phyloP scores from a whole-genome alignment of 2,329 filamentous ascomycete genomes.

The Cadophora malorum region DNA sequence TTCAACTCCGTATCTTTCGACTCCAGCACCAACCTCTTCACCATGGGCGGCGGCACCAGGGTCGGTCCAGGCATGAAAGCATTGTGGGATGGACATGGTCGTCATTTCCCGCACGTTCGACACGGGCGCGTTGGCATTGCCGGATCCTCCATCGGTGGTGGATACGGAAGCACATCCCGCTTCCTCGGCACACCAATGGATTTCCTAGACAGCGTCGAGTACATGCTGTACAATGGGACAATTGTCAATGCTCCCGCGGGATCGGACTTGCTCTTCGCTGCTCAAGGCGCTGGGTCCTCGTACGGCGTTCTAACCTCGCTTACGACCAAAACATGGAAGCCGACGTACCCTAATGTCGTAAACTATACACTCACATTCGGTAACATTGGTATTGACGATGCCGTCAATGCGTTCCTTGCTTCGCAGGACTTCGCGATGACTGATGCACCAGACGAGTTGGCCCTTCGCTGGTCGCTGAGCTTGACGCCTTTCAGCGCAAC shows the following conservation, averaged over 20 bases:
- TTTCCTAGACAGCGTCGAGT: slow-evolving; percentile 23
- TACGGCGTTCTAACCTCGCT: slow-evolving; percentile 27
- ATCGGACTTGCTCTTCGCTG: slow-evolving; percentile 30
- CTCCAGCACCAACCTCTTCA: slow-evolving; percentile 18
- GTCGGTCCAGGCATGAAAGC: slow-evolving; percentile 26
- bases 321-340: slow-evolving; percentile 29
- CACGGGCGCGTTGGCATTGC: slow-evolving; percentile 25
- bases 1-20: slow-evolving; percentile 27
- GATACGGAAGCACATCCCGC: slow-evolving; percentile 27
- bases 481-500: slow-evolving; percentile 17
- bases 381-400: not conserved
- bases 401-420: slow-evolving; percentile 8
- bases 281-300: slow-evolving; percentile 27
- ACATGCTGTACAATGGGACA: slow-evolving; percentile 33
- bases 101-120: slow-evolving; percentile 31
- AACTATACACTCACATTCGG: slow-evolving; percentile 25
- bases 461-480: slow-evolving; percentile 23
- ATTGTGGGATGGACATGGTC: slow-evolving; percentile 25
- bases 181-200: slow-evolving; percentile 31
- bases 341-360: slow-evolving; percentile 15
- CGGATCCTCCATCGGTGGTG: slow-evolving; percentile 30
- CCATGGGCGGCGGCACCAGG: slow-evolving; percentile 26
- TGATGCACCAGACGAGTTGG: slow-evolving; percentile 30
- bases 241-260: slow-evolving; percentile 16
- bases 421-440: slow-evolving; percentile 29